phyloP scores from a whole-genome alignment of 176 grass and related monocot genomes.

The Rhynchospora breviuscula region DNA sequence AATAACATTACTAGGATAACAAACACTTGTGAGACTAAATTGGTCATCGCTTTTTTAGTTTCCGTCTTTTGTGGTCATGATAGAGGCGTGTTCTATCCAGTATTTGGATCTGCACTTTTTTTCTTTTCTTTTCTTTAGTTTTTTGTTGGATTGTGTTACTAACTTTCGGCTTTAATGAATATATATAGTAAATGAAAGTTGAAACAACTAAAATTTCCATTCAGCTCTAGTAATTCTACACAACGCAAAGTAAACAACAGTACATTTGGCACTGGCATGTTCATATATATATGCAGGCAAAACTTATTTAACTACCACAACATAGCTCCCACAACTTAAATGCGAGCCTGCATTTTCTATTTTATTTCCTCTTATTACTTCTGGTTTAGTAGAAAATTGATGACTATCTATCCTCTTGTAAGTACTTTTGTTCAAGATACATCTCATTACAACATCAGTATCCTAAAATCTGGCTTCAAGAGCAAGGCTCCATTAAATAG shows the following conservation, averaged over 20 bases:
- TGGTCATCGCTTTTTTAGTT: no score
- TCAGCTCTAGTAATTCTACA: neutral
- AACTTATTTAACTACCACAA: neutral
- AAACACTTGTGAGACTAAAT: no score
- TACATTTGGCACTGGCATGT: neutral
- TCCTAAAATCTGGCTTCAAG: neutral
- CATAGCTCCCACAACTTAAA: neutral
- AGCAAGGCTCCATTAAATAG: neutral
- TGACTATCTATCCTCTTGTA: neutral
- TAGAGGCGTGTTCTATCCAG: no score
- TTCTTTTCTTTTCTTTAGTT: no score
- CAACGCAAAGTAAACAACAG: neutral
- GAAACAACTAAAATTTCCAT: neutral
- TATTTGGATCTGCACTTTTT: no score
- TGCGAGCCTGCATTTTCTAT: neutral
- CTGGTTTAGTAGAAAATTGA: neutral
- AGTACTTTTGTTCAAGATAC: neutral
- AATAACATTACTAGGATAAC: no score
- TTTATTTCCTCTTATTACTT: neutral
- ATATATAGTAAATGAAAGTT: no score
- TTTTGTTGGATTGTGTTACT: no score
- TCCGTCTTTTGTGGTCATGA: no score
- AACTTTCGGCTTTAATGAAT: no score
- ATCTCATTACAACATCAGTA: neutral
- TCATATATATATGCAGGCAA: neutral